Percentiles rank a stretch among this genome's conserved stretches.
phyloP scores from a whole-genome alignment of 2,329 filamentous ascomycete species.

The Colletotrichum acutatum region DNA sequence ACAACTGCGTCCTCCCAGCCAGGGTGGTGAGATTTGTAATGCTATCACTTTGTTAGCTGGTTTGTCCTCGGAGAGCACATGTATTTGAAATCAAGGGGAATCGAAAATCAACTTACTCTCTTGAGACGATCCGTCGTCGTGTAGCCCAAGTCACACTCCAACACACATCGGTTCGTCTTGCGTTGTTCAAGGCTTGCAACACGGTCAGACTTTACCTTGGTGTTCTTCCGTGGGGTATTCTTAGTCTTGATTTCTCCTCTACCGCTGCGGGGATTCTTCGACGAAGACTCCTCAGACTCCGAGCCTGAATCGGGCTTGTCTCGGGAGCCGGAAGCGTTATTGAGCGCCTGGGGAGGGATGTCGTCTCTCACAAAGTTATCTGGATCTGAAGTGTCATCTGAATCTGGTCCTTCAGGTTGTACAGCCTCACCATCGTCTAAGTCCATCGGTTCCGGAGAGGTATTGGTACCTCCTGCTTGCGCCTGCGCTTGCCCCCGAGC shows the following conservation, averaged over 20 bases:
- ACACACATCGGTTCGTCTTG: not conserved
- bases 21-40: not conserved
- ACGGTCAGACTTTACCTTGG: not conserved
- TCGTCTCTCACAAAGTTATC: too few relatives aligned
- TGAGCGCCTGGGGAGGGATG: too few relatives aligned
- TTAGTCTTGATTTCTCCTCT: not conserved
- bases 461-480: not conserved
- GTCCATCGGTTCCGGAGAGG: too few relatives aligned
- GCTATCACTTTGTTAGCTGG: not conserved
- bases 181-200: not conserved
- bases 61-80: not conserved
- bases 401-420: too few relatives aligned
- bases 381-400: too few relatives aligned
- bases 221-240: too few relatives aligned
- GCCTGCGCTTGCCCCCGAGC: not conserved
- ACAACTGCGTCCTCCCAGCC: not conserved
- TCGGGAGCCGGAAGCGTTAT: too few relatives aligned
- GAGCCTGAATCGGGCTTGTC: too few relatives aligned
- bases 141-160: not conserved
- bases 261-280: not conserved
- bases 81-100: not conserved
- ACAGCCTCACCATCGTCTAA: too few relatives aligned
- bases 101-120: not conserved
- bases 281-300: too few relatives aligned
- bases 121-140: not conserved